Percentiles rank a stretch among this genome's conserved stretches.
Conservation (phyloP, 768 basidiomycete genomes). For the Piloderma croceum region DNA sequence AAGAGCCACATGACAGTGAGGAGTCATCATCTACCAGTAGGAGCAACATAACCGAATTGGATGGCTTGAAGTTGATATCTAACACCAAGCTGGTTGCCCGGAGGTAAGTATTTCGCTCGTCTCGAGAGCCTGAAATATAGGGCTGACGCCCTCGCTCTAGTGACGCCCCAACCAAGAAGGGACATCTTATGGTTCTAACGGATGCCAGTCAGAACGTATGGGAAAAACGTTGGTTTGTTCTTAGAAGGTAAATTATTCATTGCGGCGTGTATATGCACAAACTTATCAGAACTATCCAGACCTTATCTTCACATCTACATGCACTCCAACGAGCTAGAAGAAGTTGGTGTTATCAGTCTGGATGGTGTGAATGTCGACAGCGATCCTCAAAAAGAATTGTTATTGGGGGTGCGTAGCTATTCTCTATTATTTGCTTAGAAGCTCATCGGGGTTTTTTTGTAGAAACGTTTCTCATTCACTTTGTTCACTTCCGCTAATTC, state of each 20-base stretch:
- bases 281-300: slow-evolving; percentile 39
- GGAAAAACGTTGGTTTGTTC: slow-evolving; percentile 82
- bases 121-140: slow-evolving; percentile 1
- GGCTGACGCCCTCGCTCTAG: slow-evolving; percentile 32
- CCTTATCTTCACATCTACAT: slow-evolving; percentile 87
- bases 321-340: slow-evolving; percentile 80
- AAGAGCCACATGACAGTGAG: slow-evolving; percentile 59
- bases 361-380: slow-evolving; percentile 79
- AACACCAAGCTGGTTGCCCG: slow-evolving; percentile 68
- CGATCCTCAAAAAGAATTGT: slow-evolving; percentile 80
- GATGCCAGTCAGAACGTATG: slow-evolving; percentile 79
- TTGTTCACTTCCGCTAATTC: slow-evolving; percentile 91
- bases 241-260: slow-evolving; percentile 56
- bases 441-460: slow-evolving; percentile 8
- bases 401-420: slow-evolving; percentile 66
- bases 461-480: slow-evolving; percentile 86
- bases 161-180: slow-evolving; percentile 80
- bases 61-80: slow-evolving; percentile 63
- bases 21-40: slow-evolving; percentile 31
- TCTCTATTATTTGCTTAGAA: neutral
- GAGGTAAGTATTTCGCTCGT: slow-evolving; percentile 43
- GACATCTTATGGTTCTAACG: slow-evolving; percentile 70
- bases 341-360: slow-evolving; percentile 77
- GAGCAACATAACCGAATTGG: slow-evolving; percentile 33
- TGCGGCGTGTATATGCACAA: neutral